Base-by-base conservation (phyloP, 805 yeast species). In the Huiozyma sinensis region DNA sequence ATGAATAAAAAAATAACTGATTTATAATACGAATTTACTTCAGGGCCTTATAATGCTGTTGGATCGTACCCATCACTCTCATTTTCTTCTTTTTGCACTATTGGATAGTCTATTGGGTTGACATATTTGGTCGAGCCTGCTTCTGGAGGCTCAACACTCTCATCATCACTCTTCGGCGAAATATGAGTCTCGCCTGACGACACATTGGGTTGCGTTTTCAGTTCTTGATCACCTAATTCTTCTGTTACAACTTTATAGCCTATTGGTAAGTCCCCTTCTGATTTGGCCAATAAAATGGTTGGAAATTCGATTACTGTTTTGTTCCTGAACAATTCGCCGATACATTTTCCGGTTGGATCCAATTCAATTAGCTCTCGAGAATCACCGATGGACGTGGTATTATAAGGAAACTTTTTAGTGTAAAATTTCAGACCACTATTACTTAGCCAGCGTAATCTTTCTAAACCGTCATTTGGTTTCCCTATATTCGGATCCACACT, bases 291-390 rank as follows among this genome's bases (percentile, higher is more conserved):
- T 44, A 67, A 70, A 5, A 87, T 66, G 0, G 88, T 81, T 0
- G 96, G 95, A 51, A 74, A 87, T 57, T 87, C 96, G 33, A 86
- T 69, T 0, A 87, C 83, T 0, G 78, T 68, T 44, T 71, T 70
- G 33, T 77, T 77, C 46, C 66, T 64, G n/a, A 87, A 52, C 1
- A 68, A 67, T 27, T 72, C 75, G 0, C 73, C 73, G 1, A 84
- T 52, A 24, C 65, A 45, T n/a, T 50, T 51, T 1, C 54, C 60
- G 0, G 58, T 43, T 17, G 51, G 46, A 27, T 68, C 64, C 11
- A 79, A 35, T 36, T 58, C 55, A 2, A 77, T 60, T 28, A 75
- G 54, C 31, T 67, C 63, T 24, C 58, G 64, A 1, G 70, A 55
- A 35, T 64, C 64, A 24, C 58, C 57, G 7, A 55, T 52, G 24